Evolutionary conservation across 306 rosid species (phyloP), one percentile per base, ranked within the genome.

Genomic region (Malus fusca): DNA sequence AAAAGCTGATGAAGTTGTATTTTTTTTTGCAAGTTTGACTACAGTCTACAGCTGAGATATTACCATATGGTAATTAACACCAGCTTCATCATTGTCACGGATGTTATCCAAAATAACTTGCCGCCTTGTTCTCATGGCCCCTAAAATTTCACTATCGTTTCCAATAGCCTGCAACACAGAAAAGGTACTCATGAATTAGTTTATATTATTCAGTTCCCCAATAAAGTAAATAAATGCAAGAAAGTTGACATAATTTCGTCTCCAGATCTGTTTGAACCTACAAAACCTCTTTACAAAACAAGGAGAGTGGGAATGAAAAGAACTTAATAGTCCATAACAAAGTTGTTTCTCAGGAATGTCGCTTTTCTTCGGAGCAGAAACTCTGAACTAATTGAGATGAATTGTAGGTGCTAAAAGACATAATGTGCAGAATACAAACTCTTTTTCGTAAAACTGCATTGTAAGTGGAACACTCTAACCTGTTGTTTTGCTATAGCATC

Each of bases 71-170:
- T 88, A 88, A 78, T 76, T 86, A 48, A 88, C 74, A 77, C 84
- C 92, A 42, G 88, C 84, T 80, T 88, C 90, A 82, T 88, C 90
- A 66, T 88, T 88, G 59, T 84, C 90, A 43, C 88, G 88, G 59
- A 88, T 86, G 80, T 88, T 88, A 77, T 88, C 90, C 53, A 88
- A 68, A 88, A 88, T 86, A 72, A 88, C 85, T 70, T 77, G 92
- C 61, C 80, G 84, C 67, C 88, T 83, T 19, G 78, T 68, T 74
- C 85, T 80, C 67, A 88, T 44, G 71, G 85, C 80, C 67, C 84
- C 88, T 75, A 84, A 86, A 73, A 62, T 78, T 51, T 78, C 77
- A 44, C 85, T 88, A 78, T 88, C 87, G 4, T 69, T 80, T 78
- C 81, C 90, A 72, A 80, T 68, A 33, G 81, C 82, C 90, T 88